Conservation (phyloP, 768 basidiomycete species). For the Mycena galericulata region DNA sequence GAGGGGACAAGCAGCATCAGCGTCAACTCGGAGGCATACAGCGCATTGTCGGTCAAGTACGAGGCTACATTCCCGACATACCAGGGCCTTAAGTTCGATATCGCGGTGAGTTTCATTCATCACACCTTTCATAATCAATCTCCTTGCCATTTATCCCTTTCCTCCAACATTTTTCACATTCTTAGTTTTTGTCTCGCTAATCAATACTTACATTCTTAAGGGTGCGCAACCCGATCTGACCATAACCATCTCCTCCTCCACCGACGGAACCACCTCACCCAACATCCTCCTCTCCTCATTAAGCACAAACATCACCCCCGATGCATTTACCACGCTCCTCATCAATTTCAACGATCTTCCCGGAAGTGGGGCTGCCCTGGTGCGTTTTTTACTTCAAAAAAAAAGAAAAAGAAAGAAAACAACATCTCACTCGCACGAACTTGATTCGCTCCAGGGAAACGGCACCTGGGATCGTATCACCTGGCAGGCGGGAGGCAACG, state of each 20-base stretch:
- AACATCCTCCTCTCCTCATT: conserved; percentile 57
- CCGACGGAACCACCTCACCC: conserved; percentile 51
- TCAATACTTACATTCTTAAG: conserved; percentile 37
- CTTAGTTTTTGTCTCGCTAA: neutral
- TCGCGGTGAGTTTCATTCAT: conserved; percentile 50
- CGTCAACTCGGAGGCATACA: conserved; percentile 54
- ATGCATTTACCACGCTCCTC: conserved; percentile 56
- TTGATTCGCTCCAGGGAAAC: conserved; percentile 41
- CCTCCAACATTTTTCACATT: neutral
- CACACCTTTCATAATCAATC: neutral
- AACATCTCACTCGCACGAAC: neutral
- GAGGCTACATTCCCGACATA: conserved; percentile 54
- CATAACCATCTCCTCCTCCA: conserved; percentile 54
- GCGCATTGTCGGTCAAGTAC: conserved; percentile 62
- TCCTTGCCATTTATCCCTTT: neutral
- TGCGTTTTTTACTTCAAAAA: conserved; percentile 31
- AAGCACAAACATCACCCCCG: conserved; percentile 50
- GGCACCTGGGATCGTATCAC: conserved; percentile 64
- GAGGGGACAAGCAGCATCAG: conserved; percentile 58
- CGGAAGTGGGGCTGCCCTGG: conserved; percentile 53
- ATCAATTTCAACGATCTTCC: conserved; percentile 63
- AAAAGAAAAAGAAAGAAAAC: too few relatives aligned
- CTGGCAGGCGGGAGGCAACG: conserved; percentile 60
- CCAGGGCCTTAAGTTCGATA: conserved; percentile 64
- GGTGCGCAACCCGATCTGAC: conserved; percentile 59